Base-by-base conservation (phyloP, 2,329 filamentous ascomycete species). In the Neofusicoccum kwambonambiense region DNA sequence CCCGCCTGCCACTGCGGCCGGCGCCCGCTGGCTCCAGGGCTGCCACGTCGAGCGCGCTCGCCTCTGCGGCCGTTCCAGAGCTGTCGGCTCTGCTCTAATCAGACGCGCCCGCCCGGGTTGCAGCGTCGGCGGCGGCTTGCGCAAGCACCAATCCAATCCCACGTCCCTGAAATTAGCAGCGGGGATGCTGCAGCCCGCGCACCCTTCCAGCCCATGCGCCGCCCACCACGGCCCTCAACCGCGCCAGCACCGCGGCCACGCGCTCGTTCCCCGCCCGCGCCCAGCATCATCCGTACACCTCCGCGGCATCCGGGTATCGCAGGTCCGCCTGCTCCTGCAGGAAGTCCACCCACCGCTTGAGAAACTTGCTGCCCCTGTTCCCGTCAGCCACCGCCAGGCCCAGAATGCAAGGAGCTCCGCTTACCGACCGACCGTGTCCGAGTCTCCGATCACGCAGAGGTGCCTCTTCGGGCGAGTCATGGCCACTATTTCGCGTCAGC, bases 401-500 rank as follows among this genome's bases (percentile, higher is more conserved):
- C 68, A 12, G 15, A 12, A 50, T 45, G 47, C 60, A 63, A 63
- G 58, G 57, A 58, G 64, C 15, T 19, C 17, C 39, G 54, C 91
- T 86, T 82, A 96, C 91, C 86, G 88, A 78, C 89, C 89, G 64
- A 97, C 91, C 3, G 94, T 98, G 76, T 97, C 95, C 66, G 92
- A 95, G 77, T 99, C 95, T 50, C 94, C 95, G 72, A 97, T 90
- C 17, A 99, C 86, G 68, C 91, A 95, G 49, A 99, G 83, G 74
- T 95, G 94, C 70, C 95, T 87, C 80, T 91, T 94, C 5, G 95
- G 92, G 69, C 95, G 87, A 67, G 95, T 99, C 93, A 99, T 98
- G 62, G 95, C 94, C 71, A 98, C 93, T 96, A 71, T 41, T 47
- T 35, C 49, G 44, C 52, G 42, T 39, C 61, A 64, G 61, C 35